Base-by-base conservation (phyloP, 2,329 filamentous ascomycete species). In the Ambrosiella cleistominuta region DNA sequence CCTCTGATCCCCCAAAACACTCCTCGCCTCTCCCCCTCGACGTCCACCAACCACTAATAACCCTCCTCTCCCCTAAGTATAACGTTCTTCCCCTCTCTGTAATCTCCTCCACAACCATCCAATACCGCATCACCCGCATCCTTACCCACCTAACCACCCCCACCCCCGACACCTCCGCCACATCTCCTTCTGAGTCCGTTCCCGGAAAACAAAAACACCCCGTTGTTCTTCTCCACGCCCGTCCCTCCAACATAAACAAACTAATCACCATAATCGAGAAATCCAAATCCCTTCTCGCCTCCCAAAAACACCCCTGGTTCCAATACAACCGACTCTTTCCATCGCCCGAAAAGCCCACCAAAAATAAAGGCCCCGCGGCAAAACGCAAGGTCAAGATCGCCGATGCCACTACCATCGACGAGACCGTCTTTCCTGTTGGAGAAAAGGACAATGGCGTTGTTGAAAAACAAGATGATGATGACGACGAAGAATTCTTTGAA, bases 211-310 rank as follows among this genome's bases (percentile, higher is more conserved):
- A 45, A 17, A 45, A 27, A 35, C 38, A 42, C 1, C 9, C 68
- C 8, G 64, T 73, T 12, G 71, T 72, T n/a, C 66, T 81, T 44
- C 67, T 81, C 15, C 72, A 79, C 63, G 75, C 77, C 38, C 74
- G 74, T 17, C 70, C 75, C 0, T 61, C 66, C 8, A 75, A 80
- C 2, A 74, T 78, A 1, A 74, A 74, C 68, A 89, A 88, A 68
- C 72, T 87, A 64, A 78, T 87, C 63, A 83, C 78, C 3, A 76
- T 88, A 51, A 75, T 75, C 50, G 85, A 88, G 68, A 81, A 85
- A 42, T 75, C 74, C 58, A 83, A 84, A 67, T 70, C 76, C 44
- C 70, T 80, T 52, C 68, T 85, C 56, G 69, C 65, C 38, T 71
- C 74, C 55, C 68, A 71, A 45, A 72, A 71, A 2, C 71, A 70